phyloP scores from a whole-genome alignment of 805 yeast genomes.

The Ogataea zsoltii region DNA sequence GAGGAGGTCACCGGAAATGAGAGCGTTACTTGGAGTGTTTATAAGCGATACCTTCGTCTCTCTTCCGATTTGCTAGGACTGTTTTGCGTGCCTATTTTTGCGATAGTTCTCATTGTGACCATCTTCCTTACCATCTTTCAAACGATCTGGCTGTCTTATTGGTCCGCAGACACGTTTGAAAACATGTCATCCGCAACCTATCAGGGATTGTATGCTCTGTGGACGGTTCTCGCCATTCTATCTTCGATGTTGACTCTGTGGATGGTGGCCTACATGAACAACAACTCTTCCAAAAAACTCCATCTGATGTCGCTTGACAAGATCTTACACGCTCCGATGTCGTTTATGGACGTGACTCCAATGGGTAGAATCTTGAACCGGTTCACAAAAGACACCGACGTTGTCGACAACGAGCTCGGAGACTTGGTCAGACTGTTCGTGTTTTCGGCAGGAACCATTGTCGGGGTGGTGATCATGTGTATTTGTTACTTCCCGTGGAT shows the following conservation, averaged over 20 bases:
- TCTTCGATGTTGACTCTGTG: slow-evolving; percentile 45
- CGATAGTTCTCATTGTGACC: slow-evolving; percentile 29
- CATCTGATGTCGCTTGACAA: slow-evolving; percentile 61
- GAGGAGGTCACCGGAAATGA: slow-evolving; percentile 27
- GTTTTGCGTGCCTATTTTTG: slow-evolving; percentile 22
- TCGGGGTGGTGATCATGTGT: slow-evolving; percentile 40
- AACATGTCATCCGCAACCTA: slow-evolving; percentile 51
- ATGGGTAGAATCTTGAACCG: slow-evolving; percentile 82
- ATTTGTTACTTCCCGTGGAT: slow-evolving; percentile 54
- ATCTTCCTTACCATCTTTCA: slow-evolving; percentile 56
- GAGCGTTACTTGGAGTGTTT: slow-evolving; percentile 45
- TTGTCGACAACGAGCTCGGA: slow-evolving; percentile 74
- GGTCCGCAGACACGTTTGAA: slow-evolving; percentile 59
- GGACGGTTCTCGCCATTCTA: slow-evolving; percentile 49
- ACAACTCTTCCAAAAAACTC: slow-evolving; percentile 53
- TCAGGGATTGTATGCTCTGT: slow-evolving; percentile 69
- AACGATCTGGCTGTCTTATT: slow-evolving; percentile 79
- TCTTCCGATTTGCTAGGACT: slow-evolving; percentile 51
- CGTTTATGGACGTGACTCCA: slow-evolving; percentile 81
- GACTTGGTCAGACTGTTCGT: slow-evolving; percentile 65
- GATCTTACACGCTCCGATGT: slow-evolving; percentile 77
- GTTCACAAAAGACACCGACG: slow-evolving; percentile 85
- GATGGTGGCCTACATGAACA: slow-evolving; percentile 49
- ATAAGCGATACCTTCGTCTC: slow-evolving; percentile 48
- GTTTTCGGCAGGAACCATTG: slow-evolving; percentile 43